phyloP scores from a whole-genome alignment of 805 yeast genomes.

The Ogataea paraovalis region DNA sequence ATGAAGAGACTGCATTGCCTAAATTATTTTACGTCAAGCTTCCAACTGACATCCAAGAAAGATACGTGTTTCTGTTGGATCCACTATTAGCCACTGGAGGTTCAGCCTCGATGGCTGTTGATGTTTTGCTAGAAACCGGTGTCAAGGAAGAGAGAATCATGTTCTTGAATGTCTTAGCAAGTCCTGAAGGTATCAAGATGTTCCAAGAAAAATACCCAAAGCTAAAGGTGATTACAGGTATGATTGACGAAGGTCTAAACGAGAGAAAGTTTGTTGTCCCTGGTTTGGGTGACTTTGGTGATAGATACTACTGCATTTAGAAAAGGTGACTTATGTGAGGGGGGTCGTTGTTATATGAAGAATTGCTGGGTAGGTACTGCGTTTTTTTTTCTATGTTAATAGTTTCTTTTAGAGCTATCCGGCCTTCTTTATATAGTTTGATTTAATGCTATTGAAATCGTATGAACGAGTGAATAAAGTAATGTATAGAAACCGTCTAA shows the following conservation, averaged over 20 bases:
- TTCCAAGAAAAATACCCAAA: slow-evolving; percentile 78
- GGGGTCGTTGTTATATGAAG: not conserved
- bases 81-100: slow-evolving; percentile 99
- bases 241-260: slow-evolving; percentile 82
- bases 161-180: slow-evolving; percentile 86
- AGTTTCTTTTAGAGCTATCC: slow-evolving; percentile 1
- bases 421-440: not conserved
- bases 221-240: slow-evolving; percentile 89
- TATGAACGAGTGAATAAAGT: too few species aligned
- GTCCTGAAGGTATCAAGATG: slow-evolving; percentile 87
- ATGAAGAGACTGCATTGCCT: slow-evolving; percentile 95
- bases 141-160: slow-evolving; percentile 83
- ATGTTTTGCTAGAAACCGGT: slow-evolving; percentile 81
- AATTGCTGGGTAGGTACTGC: not conserved
- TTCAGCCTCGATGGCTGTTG: slow-evolving; percentile 95
- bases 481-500: too few species aligned
- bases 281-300: slow-evolving; percentile 98
- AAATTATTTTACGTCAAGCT: slow-evolving; percentile 88
- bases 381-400: slow-evolving; percentile 1
- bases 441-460: not conserved
- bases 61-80: slow-evolving; percentile 88
- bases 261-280: slow-evolving; percentile 84
- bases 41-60: slow-evolving; percentile 84
- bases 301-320: slow-evolving; percentile 88
- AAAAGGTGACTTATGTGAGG: not conserved